Conservation (phyloP, 352 stramenopile genomes). For the Thalassiosira hispida region DNA sequence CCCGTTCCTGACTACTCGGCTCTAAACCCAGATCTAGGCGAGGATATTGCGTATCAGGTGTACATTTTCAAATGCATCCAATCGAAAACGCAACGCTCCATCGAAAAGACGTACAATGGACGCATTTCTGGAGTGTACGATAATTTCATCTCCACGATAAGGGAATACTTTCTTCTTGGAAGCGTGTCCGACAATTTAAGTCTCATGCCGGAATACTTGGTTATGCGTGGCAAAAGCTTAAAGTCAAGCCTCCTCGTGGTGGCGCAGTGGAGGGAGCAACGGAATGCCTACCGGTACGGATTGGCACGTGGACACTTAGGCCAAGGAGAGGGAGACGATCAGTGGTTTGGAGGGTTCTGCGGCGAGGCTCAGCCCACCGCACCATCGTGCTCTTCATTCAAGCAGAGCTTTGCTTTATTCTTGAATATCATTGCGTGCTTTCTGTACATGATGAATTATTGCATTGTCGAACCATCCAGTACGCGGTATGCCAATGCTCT, state of each 20-base stretch:
- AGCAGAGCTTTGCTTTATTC: conserved; percentile 88
- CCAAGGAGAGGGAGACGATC: background rate
- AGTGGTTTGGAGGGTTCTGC: conserved; percentile 34
- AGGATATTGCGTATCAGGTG: conserved; percentile 49
- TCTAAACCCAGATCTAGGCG: conserved; percentile 21
- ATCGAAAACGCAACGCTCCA: conserved; percentile 37
- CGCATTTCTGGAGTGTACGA: conserved; percentile 37
- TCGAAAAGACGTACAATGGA: conserved; percentile 35
- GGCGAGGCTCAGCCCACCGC: conserved; percentile 3
- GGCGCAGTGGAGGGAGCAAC: conserved; percentile 34
- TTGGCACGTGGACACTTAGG: background rate
- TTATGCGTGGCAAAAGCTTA: conserved; percentile 53
- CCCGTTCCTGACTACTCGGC: background rate
- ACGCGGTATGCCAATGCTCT: conserved; percentile 91
- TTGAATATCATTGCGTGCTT: conserved; percentile 94
- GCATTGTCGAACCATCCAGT: conserved; percentile 95
- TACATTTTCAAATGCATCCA: conserved; percentile 56
- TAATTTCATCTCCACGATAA: conserved; percentile 49
- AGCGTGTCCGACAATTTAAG: conserved; percentile 65
- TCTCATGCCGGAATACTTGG: conserved; percentile 58
- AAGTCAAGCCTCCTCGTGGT: conserved; percentile 35
- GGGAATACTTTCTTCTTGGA: conserved; percentile 63
- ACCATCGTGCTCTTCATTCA: conserved; percentile 86
- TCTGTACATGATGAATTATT: conserved; percentile 98
- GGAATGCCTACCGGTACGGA: conserved; percentile 20